Evolutionary conservation across 2,329 filamentous ascomycete species (phyloP), one percentile per base, ranked within the genome.

Genomic region (Mollisia scopiformis): DNA sequence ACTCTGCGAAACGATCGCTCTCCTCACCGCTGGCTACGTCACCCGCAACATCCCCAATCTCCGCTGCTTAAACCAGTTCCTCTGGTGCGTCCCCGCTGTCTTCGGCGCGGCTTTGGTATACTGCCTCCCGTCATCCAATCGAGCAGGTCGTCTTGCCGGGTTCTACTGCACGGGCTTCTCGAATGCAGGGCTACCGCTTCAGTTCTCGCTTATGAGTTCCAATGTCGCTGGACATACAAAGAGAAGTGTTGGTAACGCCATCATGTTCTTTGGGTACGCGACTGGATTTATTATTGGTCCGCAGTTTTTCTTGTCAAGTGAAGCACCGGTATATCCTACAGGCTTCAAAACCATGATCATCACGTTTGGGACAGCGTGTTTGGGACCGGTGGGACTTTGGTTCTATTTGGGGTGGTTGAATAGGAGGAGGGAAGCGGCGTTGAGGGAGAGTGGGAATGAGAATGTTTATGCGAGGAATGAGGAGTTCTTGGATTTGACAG

Each of bases 401-500:
- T 10, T 11, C 7, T 51, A 31, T 51, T 21, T 51, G 27, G 16
- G 14, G 14, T 51, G 27, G 49, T 6, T 51, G 16, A 51, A 51
- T 23, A 33, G 23, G 49, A 51, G n/a, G 49, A 51, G 23, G 19
- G 28, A 21, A 8, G 23, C 10, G 27, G 11, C 23, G 30, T 11
- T 51, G 14, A 30, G 49, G 27, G 49, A 31, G 49, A 51, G 30
- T 33, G 49, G 49, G 30, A 35, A 35, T 19, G 49, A 35, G 28
- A 51, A 51, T 51, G 30, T 51, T 23, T 51, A 51, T 51, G 49
- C 30, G 6, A 19, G 49, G 8, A 51, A 51, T n/a, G 49, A 51
- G 49, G 49, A 51, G 28, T 51, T 31, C n/a, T 51, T 51, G 28
- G 49, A 51, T 33, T 51, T 51, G 49, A 51, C 49, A 28, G 49